Conservation (phyloP, 2,329 filamentous ascomycete genomes). For the Venturia asperata region DNA sequence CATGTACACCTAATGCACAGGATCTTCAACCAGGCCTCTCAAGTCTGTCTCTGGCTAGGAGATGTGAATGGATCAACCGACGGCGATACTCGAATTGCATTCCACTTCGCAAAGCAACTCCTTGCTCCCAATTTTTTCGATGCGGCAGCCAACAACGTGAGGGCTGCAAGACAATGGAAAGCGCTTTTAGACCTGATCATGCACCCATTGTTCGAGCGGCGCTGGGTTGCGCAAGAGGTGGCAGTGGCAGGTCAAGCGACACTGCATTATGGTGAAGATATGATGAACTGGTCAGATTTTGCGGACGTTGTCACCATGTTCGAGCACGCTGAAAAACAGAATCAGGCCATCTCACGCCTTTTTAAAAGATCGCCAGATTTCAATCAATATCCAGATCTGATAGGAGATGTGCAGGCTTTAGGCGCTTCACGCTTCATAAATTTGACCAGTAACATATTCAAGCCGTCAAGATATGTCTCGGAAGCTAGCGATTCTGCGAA, state of each 20-base stretch:
- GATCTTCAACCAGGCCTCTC: conserved; percentile 30
- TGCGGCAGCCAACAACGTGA: conserved; percentile 23
- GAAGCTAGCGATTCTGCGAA: neutral
- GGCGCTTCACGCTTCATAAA: conserved; percentile 14
- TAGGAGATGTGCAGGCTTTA: conserved; percentile 1
- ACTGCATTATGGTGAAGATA: conserved; percentile 34
- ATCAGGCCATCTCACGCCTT: neutral
- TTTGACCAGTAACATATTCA: conserved; percentile 1
- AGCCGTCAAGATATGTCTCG: neutral
- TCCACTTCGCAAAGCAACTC: conserved; percentile 29
- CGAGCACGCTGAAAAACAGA: conserved; percentile 18
- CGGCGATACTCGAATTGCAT: conserved; percentile 25
- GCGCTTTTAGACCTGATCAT: conserved; percentile 33
- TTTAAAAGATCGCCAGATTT: neutral
- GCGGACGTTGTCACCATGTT: conserved; percentile 35
- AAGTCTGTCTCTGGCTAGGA: conserved; percentile 33
- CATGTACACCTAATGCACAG: conserved; percentile 32
- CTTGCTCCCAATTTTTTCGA: conserved; percentile 31
- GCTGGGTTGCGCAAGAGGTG: conserved; percentile 41
- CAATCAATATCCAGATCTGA: neutral
- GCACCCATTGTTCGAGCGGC: conserved; percentile 25
- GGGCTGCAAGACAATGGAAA: conserved; percentile 26
- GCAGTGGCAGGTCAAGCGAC: conserved; percentile 30
- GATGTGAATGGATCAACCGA: conserved; percentile 25
- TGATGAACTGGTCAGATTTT: conserved; percentile 34